Evolutionary conservation across 2,329 filamentous ascomycete genomes (phyloP), one percentile per base, ranked within the genome.

Genomic region (Lecanicillium sp.): DNA sequence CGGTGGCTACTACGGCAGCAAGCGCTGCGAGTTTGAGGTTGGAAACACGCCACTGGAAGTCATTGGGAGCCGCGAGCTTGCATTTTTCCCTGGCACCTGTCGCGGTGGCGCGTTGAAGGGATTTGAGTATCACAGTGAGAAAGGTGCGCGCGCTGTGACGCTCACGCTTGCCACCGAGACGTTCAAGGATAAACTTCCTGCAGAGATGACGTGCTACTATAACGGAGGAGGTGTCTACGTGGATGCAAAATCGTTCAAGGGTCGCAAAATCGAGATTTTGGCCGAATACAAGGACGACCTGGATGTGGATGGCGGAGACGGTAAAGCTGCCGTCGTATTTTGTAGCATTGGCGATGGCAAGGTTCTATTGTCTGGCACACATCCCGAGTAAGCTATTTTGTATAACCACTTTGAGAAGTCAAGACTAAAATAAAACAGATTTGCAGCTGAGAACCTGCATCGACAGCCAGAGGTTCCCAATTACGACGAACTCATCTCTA

Each of bases 151-250:
- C 49, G 86, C 85, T 3, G 79, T 78, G 1, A 70, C 73, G 41
- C 50, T 96, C 33, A 72, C 68, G 37, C 78, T 92, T 11, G 66
- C 74, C 11, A 78, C 76, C 46, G 68, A 68, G 3, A 65, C 68
- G 0, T 76, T 94, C 43, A 58, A 63, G 1, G 71, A 67, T 0
- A 61, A 64, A 4, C 56, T 83, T 2, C 74, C 80, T 0, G 71
- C 77, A 2, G 65, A 68, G 2, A 85, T 94, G 43, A 68, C 71
- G 38, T 81, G 78, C 12, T 98, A 98, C 56, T 95, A 90, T 59
- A 98, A 98, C 50, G 92, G 92, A 1, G 92, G 92, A 1, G 89
- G 92, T 4, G 79, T 94, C 2, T 98, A 96, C 63, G 85, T 95
- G 1, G 82, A 92, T 60, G 82, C 84, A 2, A 70, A 72, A 3